Percentiles rank a stretch among this genome's conserved stretches.
phyloP scores from a whole-genome alignment of 768 basidiomycete species.

The Boletus huronensis region DNA sequence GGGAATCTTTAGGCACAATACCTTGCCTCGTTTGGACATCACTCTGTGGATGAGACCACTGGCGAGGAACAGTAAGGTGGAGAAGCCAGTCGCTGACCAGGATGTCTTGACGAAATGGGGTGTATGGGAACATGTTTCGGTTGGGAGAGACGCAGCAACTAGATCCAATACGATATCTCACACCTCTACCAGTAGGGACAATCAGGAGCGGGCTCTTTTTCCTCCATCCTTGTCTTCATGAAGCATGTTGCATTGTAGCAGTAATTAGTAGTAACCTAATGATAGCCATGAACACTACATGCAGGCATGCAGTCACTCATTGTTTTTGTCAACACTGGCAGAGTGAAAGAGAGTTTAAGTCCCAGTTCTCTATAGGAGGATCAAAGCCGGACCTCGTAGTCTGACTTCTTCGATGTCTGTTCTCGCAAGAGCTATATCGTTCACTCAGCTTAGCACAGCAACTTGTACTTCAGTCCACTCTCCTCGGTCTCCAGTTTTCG shows the following conservation, averaged over 20 bases:
- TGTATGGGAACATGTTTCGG: conserved; percentile 19
- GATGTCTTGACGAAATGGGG: conserved; percentile 22
- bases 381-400: neutral
- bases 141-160: neutral
- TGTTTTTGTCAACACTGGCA: too few relatives aligned
- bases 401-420: neutral
- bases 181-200: neutral
- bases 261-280: neutral
- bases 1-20: conserved; percentile 10
- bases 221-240: neutral
- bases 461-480: neutral
- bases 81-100: neutral
- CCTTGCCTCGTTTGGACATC: neutral
- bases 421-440: neutral
- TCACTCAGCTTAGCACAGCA: neutral
- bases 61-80: neutral
- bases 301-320: too few relatives aligned
- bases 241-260: neutral
- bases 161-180: neutral
- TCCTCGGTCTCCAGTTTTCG: too few relatives aligned
- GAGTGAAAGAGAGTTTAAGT: too few relatives aligned
- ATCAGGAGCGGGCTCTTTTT: neutral
- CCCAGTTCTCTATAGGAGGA: too few relatives aligned
- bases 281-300: neutral
- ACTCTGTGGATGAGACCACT: conserved; percentile 1